These are phyloP conservation scores for Litsea cubeba DNA, from an alignment of 164 flowering plant species.

Conservation along the genomic window DNA sequence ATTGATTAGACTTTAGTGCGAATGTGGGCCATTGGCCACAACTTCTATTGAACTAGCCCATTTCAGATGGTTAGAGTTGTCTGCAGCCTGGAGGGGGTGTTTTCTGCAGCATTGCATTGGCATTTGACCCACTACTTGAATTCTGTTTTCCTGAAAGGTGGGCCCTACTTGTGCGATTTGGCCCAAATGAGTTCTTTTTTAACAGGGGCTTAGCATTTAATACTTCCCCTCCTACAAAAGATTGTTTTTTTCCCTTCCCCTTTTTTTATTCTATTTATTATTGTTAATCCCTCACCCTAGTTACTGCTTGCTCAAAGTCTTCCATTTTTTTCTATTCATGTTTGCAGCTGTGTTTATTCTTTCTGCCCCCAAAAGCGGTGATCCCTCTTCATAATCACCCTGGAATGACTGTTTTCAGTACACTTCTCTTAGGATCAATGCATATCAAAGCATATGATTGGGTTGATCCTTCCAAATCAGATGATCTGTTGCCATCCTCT, in stretches of 20 bases:
- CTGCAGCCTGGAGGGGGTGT: no score
- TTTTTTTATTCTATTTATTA: no score
- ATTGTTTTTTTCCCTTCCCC: no score
- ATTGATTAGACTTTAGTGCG: no score
- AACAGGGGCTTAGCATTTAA: not conserved
- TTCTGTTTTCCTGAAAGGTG: not conserved
- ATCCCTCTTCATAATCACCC: conserved; percentile 96
- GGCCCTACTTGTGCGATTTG: not conserved
- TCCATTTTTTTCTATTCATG: not conserved
- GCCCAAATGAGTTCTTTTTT: not conserved
- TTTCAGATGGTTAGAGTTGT: no score
- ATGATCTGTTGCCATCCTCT: conserved; percentile 18
- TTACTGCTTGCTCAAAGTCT: not conserved
- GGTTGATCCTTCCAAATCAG: conserved; percentile 32
- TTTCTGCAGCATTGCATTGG: no score
- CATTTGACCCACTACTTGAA: no score
- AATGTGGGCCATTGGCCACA: no score
- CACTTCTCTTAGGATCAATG: conserved; percentile 73
- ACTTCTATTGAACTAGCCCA: no score
- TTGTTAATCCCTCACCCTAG: not conserved
- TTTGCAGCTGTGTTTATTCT: conserved; percentile 74
- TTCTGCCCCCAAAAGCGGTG: conserved; percentile 62
- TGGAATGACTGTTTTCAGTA: conserved; percentile 90
- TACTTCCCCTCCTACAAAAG: not conserved
- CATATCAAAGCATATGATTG: conserved; percentile 84